phyloP scores from a whole-genome alignment of 2,329 filamentous ascomycete genomes.

The Dissoconium aciculare region DNA sequence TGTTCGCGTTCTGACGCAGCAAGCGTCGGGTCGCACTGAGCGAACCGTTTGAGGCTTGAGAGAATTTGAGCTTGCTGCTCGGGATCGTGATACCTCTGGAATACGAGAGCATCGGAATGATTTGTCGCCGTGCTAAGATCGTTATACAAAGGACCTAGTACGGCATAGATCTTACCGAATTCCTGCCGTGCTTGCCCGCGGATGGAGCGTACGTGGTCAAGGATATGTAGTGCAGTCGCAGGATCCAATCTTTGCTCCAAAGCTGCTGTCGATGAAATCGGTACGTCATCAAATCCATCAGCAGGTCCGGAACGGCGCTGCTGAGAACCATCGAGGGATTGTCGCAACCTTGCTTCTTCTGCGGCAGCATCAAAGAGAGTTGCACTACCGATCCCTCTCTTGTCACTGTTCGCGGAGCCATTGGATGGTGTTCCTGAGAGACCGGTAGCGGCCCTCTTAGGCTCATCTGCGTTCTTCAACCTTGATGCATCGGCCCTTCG shows the following conservation, averaged over 20 bases:
- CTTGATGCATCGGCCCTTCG: slow-evolving; percentile 42
- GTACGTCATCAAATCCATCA: slow-evolving; percentile 71
- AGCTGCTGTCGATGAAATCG: slow-evolving; percentile 26
- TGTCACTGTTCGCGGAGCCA: slow-evolving; percentile 24
- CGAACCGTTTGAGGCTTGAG: slow-evolving; percentile 62
- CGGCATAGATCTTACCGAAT: slow-evolving; percentile 81
- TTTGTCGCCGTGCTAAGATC: slow-evolving; percentile 59
- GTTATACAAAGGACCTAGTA: slow-evolving; percentile 73
- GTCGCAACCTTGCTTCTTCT: slow-evolving; percentile 46
- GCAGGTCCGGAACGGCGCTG: slow-evolving; percentile 26
- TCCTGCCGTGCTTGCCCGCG: slow-evolving; percentile 76
- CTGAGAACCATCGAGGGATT: slow-evolving; percentile 22
- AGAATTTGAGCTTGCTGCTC: slow-evolving; percentile 85
- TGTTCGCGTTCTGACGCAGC: slow-evolving; percentile 59
- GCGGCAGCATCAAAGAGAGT: slow-evolving; percentile 61
- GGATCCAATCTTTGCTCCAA: slow-evolving; percentile 38
- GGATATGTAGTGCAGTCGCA: slow-evolving; percentile 49
- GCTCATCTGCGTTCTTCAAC: slow-evolving; percentile 28
- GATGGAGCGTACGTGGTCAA: slow-evolving; percentile 60
- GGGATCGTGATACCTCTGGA: slow-evolving; percentile 73
- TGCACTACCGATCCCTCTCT: slow-evolving; percentile 28
- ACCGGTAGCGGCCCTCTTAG: slow-evolving; percentile 22
- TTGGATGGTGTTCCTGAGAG: slow-evolving; percentile 23
- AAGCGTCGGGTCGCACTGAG: slow-evolving; percentile 62
- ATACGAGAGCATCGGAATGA: slow-evolving; percentile 69